phyloP scores from a whole-genome alignment of 2,329 filamentous ascomycete genomes.

The Ophiostoma australiae region DNA sequence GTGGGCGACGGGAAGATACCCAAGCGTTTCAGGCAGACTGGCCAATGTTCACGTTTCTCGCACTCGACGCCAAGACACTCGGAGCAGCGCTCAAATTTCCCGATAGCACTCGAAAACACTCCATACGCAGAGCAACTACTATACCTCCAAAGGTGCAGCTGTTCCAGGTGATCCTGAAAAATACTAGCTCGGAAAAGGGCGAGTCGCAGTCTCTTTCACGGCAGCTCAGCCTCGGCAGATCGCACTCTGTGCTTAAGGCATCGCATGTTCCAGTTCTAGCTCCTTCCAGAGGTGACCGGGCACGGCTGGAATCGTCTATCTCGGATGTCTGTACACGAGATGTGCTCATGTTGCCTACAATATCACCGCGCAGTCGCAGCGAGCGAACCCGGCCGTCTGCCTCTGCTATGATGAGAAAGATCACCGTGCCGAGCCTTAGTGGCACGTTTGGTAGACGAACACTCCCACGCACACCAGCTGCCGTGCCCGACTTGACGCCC shows the following conservation, averaged over 20 bases:
- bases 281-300: slow-evolving; percentile 68
- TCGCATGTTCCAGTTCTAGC: slow-evolving; percentile 64
- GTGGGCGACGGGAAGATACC: slow-evolving; percentile 44
- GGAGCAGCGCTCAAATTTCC: slow-evolving; percentile 62
- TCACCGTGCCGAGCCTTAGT: slow-evolving; percentile 76
- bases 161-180: slow-evolving; percentile 79
- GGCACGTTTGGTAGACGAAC: slow-evolving; percentile 71
- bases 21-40: slow-evolving; percentile 42
- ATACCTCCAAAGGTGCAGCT: slow-evolving; percentile 62
- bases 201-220: slow-evolving; percentile 35
- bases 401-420: slow-evolving; percentile 79
- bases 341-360: slow-evolving; percentile 74
- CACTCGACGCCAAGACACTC: slow-evolving; percentile 66
- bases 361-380: slow-evolving; percentile 59
- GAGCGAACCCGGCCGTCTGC: slow-evolving; percentile 73
- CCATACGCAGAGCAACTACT: slow-evolving; percentile 73
- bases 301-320: slow-evolving; percentile 68
- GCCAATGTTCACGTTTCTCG: slow-evolving; percentile 58
- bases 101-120: slow-evolving; percentile 40
- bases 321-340: slow-evolving; percentile 81
- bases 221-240: slow-evolving; percentile 46
- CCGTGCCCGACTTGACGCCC: slow-evolving; percentile 18
- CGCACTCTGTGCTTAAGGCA: slow-evolving; percentile 70
- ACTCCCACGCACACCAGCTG: slow-evolving; percentile 37
- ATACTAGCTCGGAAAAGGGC: slow-evolving; percentile 63